Evolutionary conservation across 1,284 basidiomycete species (phyloP).

Genomic region (Moesziomyces sp.): DNA sequence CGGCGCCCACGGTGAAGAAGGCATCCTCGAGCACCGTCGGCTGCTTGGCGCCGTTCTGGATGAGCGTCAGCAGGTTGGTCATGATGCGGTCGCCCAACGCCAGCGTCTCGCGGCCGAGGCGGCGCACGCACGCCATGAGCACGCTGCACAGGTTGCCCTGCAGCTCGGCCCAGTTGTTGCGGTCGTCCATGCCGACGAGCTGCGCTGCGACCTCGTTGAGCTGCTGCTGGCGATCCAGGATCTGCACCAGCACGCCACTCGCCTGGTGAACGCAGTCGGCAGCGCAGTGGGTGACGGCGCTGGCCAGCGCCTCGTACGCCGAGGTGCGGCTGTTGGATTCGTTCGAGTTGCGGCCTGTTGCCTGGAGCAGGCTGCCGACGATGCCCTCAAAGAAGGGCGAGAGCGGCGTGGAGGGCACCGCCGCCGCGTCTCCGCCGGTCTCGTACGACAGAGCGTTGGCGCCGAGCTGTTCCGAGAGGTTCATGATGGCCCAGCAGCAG

Average conservation of each 20-base stretch:
- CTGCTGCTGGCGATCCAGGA: slow-evolving; percentile 88
- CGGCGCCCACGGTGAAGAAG: slow-evolving; percentile 91
- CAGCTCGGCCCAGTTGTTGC: slow-evolving; percentile 98
- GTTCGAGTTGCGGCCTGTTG: slow-evolving; percentile 76
- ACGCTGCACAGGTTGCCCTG: slow-evolving; percentile 91
- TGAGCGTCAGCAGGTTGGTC: slow-evolving; percentile 87
- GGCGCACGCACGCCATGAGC: slow-evolving; percentile 68
- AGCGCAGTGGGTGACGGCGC: slow-evolving; percentile 83
- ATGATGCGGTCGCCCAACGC: slow-evolving; percentile 94
- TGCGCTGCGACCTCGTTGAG: slow-evolving; percentile 79
- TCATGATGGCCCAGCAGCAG: slow-evolving; percentile 97
- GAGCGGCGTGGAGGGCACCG: slow-evolving; percentile 72
- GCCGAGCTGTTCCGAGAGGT: slow-evolving; percentile 72
- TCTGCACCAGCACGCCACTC: slow-evolving; percentile 82
- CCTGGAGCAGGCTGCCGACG: slow-evolving; percentile 56
- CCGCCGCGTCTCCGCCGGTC: slow-evolving; percentile 72
- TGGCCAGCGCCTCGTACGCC: slow-evolving; percentile 93
- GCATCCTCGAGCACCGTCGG: slow-evolving; percentile 97
- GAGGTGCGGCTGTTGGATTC: slow-evolving; percentile 93
- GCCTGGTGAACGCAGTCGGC: slow-evolving; percentile 83
- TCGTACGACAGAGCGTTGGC: slow-evolving; percentile 49
- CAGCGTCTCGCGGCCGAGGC: slow-evolving; percentile 83
- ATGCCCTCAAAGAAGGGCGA: slow-evolving; percentile 87
- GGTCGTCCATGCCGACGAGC: slow-evolving; percentile 92
- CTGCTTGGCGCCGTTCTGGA: slow-evolving; percentile 85